Evolutionary conservation across 768 basidiomycete genomes (phyloP).

Genomic region (Collybiopsis confluens): DNA sequence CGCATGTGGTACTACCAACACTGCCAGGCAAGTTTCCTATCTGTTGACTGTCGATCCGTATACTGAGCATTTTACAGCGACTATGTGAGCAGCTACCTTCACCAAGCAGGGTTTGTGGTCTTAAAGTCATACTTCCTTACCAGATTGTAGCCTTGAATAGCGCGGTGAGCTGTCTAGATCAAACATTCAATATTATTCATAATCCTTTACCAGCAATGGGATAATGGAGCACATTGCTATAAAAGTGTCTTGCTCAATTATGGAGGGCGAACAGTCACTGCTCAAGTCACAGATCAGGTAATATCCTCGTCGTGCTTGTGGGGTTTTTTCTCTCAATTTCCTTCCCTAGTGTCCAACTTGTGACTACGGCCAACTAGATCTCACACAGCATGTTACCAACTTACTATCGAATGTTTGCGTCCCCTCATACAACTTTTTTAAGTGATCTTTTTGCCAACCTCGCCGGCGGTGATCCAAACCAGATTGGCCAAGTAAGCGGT

Average conservation of each 20-base stretch:
- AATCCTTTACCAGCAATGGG: constrained; percentile 29
- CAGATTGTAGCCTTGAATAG: constrained; percentile 43
- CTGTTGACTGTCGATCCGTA: background rate
- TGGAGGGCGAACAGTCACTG: constrained; percentile 26
- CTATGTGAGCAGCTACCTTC: constrained; percentile 22
- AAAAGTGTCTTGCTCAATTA: constrained; percentile 37
- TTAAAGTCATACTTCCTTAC: background rate
- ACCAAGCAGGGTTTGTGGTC: background rate
- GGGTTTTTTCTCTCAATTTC: background rate
- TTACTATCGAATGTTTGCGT: too few relatives aligned
- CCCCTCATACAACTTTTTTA: too few relatives aligned
- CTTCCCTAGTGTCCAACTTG: constrained; percentile 36
- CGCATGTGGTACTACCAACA: constrained; percentile 33
- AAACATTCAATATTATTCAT: background rate
- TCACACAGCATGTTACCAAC: constrained; percentile 29
- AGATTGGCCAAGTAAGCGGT: constrained; percentile 31
- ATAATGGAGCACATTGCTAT: constrained; percentile 37
- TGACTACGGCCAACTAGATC: constrained; percentile 37
- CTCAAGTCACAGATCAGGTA: constrained; percentile 32
- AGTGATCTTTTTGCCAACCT: constrained; percentile 40
- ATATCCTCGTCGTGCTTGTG: constrained; percentile 9
- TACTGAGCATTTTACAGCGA: constrained; percentile 14
- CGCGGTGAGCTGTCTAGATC: background rate
- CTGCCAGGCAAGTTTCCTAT: background rate
- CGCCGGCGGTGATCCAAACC: constrained; percentile 17